Percentiles rank a stretch among this genome's conserved stretches.
Evolutionary conservation across 2,329 filamentous ascomycete species (phyloP).

Genomic region (Colletotrichum spinosum): DNA sequence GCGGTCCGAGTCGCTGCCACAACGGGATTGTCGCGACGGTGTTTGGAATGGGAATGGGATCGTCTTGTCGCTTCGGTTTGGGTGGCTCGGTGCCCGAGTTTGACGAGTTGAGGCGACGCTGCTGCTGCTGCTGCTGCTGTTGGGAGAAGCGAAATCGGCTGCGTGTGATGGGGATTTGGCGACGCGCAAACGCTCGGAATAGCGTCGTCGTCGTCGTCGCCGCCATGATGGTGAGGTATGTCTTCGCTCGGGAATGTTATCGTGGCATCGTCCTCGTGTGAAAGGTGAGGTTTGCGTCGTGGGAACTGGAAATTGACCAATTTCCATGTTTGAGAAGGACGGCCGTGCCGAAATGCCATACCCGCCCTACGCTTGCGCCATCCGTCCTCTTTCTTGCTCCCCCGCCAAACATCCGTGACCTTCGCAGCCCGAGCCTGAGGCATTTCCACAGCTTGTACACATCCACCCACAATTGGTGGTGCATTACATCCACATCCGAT

Average conservation of each 20-base stretch:
- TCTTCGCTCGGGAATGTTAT: not conserved
- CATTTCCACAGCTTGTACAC: not conserved
- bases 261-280: conserved; percentile 14
- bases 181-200: conserved; percentile 44
- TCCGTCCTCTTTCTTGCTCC: not conserved
- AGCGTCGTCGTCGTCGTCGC: conserved; percentile 41
- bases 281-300: not conserved
- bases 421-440: conserved; percentile 24
- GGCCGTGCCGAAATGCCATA: conserved; percentile 18
- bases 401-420: conserved; percentile 3
- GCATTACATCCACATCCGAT: not conserved
- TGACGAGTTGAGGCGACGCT: conserved; percentile 44
- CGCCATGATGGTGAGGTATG: not conserved
- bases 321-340: conserved; percentile 1
- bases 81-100: conserved; percentile 33
- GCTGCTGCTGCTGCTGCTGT: conserved; percentile 32
- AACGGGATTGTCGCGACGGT: conserved; percentile 57
- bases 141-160: conserved; percentile 5
- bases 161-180: conserved; percentile 42
- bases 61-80: conserved; percentile 40
- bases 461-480: not conserved
- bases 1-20: conserved; percentile 69
- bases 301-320: not conserved
- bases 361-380: conserved; percentile 8
- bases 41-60: conserved; percentile 56